phyloP scores from a whole-genome alignment of 2,329 filamentous ascomycete genomes.

The Verticillium longisporum region DNA sequence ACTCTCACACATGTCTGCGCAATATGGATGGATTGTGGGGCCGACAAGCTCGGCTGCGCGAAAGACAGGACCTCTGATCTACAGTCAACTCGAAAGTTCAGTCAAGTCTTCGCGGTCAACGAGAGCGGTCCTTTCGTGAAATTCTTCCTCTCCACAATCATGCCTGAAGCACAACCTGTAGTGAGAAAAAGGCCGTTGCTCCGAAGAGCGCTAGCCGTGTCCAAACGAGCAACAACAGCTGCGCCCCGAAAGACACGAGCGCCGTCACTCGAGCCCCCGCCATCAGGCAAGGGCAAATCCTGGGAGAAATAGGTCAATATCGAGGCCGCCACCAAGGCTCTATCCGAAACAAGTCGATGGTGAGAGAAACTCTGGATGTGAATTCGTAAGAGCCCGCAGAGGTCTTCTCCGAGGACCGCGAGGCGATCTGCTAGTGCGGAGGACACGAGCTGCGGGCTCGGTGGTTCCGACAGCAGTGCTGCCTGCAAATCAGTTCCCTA shows the following conservation, averaged over 20 bases:
- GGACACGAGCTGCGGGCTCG: not conserved
- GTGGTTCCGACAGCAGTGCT: not conserved
- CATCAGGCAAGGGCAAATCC: not conserved
- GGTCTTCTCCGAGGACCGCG: not conserved
- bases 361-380: not conserved
- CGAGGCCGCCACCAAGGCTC: too few relatives aligned
- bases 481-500: slow-evolving; percentile 2
- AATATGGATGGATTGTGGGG: too few relatives aligned
- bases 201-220: not conserved
- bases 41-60: too few relatives aligned
- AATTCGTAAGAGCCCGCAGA: not conserved
- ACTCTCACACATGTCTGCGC: too few relatives aligned
- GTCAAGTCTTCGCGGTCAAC: not conserved
- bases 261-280: not conserved
- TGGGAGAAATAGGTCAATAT: not conserved
- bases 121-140: not conserved
- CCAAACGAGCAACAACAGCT: not conserved
- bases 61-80: too few relatives aligned
- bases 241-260: not conserved
- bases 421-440: not conserved
- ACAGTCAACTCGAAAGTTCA: too few relatives aligned
- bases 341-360: not conserved
- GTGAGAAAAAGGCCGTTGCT: slow-evolving; percentile 41
- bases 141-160: slow-evolving; percentile 41
- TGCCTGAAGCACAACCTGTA: slow-evolving; percentile 37